phyloP scores from a whole-genome alignment of 805 yeast genomes.

The Ogataea henricii region DNA sequence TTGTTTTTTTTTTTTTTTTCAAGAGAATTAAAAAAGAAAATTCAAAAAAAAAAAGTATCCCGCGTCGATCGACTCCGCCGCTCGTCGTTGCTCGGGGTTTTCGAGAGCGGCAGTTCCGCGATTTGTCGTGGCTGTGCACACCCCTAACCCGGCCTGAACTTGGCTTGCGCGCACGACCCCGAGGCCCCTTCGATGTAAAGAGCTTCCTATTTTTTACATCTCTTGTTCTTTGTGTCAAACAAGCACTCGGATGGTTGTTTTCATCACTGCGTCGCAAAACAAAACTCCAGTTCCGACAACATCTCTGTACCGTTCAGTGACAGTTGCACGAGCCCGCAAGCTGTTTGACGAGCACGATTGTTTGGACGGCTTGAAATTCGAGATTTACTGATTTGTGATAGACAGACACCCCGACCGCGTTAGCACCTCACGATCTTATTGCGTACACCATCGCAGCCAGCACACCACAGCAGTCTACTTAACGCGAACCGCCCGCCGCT shows the following conservation, averaged over 20 bases:
- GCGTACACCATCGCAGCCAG: background rate
- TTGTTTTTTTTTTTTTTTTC: background rate
- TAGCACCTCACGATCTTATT: background rate
- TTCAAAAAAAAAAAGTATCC: background rate
- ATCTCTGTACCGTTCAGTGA: conserved; percentile 1
- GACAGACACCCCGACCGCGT: conserved; percentile 1
- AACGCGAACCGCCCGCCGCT: background rate
- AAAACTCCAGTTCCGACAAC: background rate
- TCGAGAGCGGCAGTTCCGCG: conserved; percentile 1
- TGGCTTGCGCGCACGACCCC: conserved; percentile 8
- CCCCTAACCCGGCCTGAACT: conserved; percentile 12
- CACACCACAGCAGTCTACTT: background rate
- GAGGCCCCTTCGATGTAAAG: conserved; percentile 7
- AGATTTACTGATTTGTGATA: background rate
- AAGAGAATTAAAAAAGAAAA: background rate
- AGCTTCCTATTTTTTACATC: conserved; percentile 7
- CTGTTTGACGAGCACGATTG: background rate
- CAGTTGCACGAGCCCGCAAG: background rate
- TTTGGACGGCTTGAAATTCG: background rate
- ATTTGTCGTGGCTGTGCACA: conserved; percentile 4
- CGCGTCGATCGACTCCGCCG: conserved; percentile 5
- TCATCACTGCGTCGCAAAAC: background rate
- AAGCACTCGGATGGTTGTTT: background rate
- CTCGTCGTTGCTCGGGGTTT: conserved; percentile 2
- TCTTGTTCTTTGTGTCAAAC: conserved; percentile 5